Percentiles rank a stretch among this genome's conserved stretches.
These are phyloP conservation scores for Phytopythium sindhum DNA, from an alignment of 352 stramenopile species.

Conservation along the genomic window DNA sequence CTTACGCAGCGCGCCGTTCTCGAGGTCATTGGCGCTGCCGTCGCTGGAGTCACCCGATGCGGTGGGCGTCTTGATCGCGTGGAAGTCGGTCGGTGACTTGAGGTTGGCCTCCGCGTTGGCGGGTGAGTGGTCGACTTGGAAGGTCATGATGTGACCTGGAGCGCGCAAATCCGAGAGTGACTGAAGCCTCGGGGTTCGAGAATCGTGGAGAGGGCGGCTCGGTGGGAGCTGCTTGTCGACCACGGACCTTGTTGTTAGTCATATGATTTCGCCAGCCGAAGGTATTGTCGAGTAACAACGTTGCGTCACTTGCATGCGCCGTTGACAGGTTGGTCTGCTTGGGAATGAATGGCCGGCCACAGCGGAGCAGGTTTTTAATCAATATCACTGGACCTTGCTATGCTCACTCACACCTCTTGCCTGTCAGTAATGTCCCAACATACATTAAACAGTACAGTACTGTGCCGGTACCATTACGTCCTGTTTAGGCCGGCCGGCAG, in stretches of 20 bases:
- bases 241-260: not conserved
- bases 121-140: slow-evolving; percentile 12
- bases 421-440: no score
- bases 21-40: slow-evolving; percentile 10
- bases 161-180: slow-evolving; percentile 6
- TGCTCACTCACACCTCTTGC: not conserved
- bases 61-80: slow-evolving; percentile 15
- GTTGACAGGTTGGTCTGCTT: no score
- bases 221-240: not conserved
- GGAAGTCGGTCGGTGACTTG: slow-evolving; percentile 15
- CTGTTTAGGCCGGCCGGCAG: no score
- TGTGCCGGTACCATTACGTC: no score
- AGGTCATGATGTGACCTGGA: slow-evolving; percentile 6
- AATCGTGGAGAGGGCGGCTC: no score
- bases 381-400: not conserved
- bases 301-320: not conserved
- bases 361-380: no score
- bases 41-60: slow-evolving; percentile 3
- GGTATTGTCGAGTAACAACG: not conserved
- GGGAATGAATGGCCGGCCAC: no score
- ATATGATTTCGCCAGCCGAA: no score
- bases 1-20: slow-evolving; percentile 23
- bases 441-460: no score
- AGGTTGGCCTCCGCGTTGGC: not conserved
- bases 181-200: not conserved